Conservation (phyloP, 108 stramenopile species). For the Cylindrotheca closterium region DNA sequence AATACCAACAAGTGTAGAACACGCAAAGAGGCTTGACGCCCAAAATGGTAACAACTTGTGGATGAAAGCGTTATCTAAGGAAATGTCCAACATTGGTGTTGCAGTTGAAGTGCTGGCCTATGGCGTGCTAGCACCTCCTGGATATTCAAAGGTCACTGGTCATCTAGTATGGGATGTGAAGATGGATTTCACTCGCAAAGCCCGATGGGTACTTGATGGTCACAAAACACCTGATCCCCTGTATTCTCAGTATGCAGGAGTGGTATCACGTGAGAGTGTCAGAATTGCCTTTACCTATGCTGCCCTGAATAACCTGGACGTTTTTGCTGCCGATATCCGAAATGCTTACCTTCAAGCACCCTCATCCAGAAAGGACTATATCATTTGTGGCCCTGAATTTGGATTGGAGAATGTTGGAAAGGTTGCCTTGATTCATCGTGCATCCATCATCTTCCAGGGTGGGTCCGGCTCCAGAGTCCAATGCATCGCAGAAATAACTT, state of each 20-base stretch:
- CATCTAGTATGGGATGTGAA: too few relatives aligned
- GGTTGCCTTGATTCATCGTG: conserved; percentile 35
- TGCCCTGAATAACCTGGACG: conserved; percentile 42
- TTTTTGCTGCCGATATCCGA: conserved; percentile 26
- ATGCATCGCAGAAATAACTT: too few relatives aligned
- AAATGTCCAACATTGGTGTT: conserved; percentile 41
- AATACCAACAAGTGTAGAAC: conserved; percentile 29
- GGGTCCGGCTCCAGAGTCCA: too few relatives aligned
- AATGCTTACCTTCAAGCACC: conserved; percentile 34
- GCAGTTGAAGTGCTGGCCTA: conserved; percentile 35
- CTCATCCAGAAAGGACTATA: conserved; percentile 25
- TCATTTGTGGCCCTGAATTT: conserved; percentile 37
- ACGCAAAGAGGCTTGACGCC: too few relatives aligned
- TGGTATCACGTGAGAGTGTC: conserved; percentile 48
- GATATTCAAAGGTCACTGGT: conserved; percentile 24
- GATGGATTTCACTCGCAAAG: too few relatives aligned
- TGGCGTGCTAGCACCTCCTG: conserved; percentile 18
- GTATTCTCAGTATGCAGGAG: conserved; percentile 33
- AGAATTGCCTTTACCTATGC: too few relatives aligned
- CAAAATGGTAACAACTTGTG: conserved; percentile 40
- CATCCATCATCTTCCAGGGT: too few relatives aligned
- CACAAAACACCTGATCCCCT: too few relatives aligned
- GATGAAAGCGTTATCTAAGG: conserved; percentile 37
- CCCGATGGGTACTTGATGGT: conserved; percentile 39
- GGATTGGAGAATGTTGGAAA: too few relatives aligned